A percentile compares a stretch with the other conserved stretches of the same genome.
Conservation (phyloP, 345 rosid species). For the Microthlaspi erraticum region DNA sequence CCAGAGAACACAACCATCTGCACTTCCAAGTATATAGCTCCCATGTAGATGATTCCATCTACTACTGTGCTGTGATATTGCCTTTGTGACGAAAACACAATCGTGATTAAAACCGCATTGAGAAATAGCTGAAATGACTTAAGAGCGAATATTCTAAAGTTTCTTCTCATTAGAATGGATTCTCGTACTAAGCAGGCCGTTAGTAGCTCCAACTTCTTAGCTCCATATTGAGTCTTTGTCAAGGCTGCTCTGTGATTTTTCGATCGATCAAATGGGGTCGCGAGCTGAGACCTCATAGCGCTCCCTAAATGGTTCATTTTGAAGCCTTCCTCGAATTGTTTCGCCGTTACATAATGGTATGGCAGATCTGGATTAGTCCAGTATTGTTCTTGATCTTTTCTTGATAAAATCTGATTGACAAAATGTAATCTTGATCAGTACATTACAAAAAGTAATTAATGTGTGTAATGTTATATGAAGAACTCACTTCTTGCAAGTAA, state of each 20-base stretch:
- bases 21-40: conserved; percentile 59
- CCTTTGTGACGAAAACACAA: conserved; percentile 35
- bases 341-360: conserved; percentile 55
- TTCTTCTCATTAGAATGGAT: conserved; percentile 66
- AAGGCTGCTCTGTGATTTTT: conserved; percentile 69
- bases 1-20: conserved; percentile 60
- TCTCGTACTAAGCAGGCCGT: conserved; percentile 64
- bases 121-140: conserved; percentile 48
- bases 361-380: conserved; percentile 57
- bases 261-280: conserved; percentile 52
- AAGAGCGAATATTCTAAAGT: conserved; percentile 55
- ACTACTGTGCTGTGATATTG: conserved; percentile 24
- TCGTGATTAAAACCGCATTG: conserved; percentile 17
- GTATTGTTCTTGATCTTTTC: conserved; percentile 73
- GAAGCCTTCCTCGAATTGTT: conserved; percentile 64
- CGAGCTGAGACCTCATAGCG: conserved; percentile 50
- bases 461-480: not conserved
- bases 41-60: conserved; percentile 54
- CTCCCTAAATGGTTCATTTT: conserved; percentile 49
- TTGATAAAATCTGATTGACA: conserved; percentile 62
- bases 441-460: not conserved
- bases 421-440: conserved; percentile 7
- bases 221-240: conserved; percentile 55
- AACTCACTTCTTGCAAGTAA: conserved; percentile 79
- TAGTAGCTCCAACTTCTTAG: conserved; percentile 55